phyloP scores from a whole-genome alignment of 371 early-diverging fungal species.

The Mortierella sp. region DNA sequence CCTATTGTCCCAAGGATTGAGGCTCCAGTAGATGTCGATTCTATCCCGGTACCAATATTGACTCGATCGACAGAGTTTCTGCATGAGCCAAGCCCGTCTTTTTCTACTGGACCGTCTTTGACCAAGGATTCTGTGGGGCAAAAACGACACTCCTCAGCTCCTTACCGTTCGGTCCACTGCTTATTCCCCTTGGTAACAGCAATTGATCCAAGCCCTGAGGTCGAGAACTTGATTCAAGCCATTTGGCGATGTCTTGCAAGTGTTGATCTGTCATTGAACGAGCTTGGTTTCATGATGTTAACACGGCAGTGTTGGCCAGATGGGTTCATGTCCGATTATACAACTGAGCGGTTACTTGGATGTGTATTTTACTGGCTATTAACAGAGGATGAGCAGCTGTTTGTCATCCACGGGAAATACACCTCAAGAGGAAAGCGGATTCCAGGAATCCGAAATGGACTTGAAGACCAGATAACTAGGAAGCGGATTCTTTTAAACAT shows the following conservation, averaged over 20 bases:
- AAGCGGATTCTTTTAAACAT: conserved; percentile 10
- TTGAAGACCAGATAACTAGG: conserved; percentile 30
- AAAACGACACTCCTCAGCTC: neutral
- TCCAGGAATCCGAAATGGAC: conserved; percentile 33
- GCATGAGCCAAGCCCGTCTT: neutral
- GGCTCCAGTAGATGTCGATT: no score
- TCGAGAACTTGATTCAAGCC: conserved; percentile 62
- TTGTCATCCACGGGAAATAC: conserved; percentile 37
- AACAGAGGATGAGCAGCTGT: conserved; percentile 60
- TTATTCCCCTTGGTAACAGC: conserved; percentile 65
- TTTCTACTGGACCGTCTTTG: neutral
- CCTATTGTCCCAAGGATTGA: no score
- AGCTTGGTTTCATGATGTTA: conserved; percentile 63
- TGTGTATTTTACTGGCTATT: conserved; percentile 65
- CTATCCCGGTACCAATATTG: no score
- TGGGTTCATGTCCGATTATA: conserved; percentile 64
- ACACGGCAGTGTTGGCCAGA: conserved; percentile 69
- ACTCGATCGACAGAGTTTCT: neutral
- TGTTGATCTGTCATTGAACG: conserved; percentile 64
- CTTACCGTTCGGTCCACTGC: conserved; percentile 48
- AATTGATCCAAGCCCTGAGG: conserved; percentile 59
- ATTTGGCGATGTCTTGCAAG: conserved; percentile 64
- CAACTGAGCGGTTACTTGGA: conserved; percentile 57
- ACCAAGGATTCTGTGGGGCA: neutral
- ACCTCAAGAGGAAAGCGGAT: conserved; percentile 41